Evolutionary conservation across 2,329 filamentous ascomycete species (phyloP), one percentile per base, ranked within the genome.

Genomic region (Hymenoscyphus occultus): DNA sequence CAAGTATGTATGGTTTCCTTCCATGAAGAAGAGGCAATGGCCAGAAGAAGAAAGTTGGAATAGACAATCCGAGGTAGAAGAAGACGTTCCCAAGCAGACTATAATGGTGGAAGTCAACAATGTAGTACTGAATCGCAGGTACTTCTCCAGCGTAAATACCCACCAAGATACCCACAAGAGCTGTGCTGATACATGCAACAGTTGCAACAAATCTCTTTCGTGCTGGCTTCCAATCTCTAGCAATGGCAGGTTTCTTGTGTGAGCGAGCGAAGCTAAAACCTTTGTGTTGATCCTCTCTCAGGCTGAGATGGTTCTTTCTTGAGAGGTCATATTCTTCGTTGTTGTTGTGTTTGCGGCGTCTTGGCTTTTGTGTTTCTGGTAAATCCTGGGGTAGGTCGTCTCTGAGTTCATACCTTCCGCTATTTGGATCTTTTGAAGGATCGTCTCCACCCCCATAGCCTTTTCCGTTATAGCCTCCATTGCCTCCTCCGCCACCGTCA

Each of bases 111-210:
- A 87, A 82, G 71, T 93, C 90, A 31, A 86, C 86, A 68, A 93
- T 85, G 71, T 87, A 88, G 74, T 92, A 92, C 73, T 93, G 90
- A 32, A 93, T 91, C 3, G 87, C 85, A n/a, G 90, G 90, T 0
- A 92, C 90, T 70, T 92, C 83, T 2, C 90, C 91, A 63, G 89
- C 88, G 74, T 93, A 94, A 28, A 93, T 89, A 0, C 91, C 90
- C 64, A 91, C 79, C 28, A 92, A 80, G 32, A 90, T 78, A 0
- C 90, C 90, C 57, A 93, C 81, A 62, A 92, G 79, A 14, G 88
- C 86, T 5, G 90, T 92, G 70, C 90, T 92, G 69, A 89, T 78
- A 73, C 91, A 93, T 10, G 89, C 86, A 65, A 92, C 84, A 3
- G 81, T 77, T 3, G 91, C 90, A 31, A 86, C 84, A 66, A 90